phyloP scores from a whole-genome alignment of 2,329 filamentous ascomycete species.

The Peltaster fructicola region DNA sequence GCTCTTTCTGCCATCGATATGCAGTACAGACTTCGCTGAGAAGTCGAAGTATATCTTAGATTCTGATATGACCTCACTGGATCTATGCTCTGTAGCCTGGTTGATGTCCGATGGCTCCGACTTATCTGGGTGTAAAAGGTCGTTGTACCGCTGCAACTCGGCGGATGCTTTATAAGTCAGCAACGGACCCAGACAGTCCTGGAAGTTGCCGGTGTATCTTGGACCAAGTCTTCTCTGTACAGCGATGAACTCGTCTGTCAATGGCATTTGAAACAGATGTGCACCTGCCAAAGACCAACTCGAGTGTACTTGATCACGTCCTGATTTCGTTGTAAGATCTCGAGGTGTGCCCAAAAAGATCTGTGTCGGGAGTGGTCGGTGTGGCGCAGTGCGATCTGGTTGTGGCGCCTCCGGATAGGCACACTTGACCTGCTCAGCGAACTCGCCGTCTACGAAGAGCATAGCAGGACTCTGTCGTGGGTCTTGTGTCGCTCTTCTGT shows the following conservation, averaged over 20 bases:
- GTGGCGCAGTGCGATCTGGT: constrained; percentile 4
- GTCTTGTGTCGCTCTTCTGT: constrained; percentile 32
- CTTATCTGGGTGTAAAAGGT: constrained; percentile 73
- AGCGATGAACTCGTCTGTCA: constrained; percentile 81
- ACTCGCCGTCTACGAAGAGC: constrained; percentile 83
- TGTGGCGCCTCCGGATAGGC: constrained; percentile 65
- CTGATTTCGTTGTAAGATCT: constrained; percentile 62
- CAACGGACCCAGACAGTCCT: constrained; percentile 88
- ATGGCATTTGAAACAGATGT: constrained; percentile 68
- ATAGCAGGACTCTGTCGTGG: constrained; percentile 36
- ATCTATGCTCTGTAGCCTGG: constrained; percentile 70
- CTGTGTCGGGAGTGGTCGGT: constrained; percentile 41
- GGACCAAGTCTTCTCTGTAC: constrained; percentile 83
- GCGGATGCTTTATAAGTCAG: constrained; percentile 93
- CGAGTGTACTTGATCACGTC: constrained; percentile 54
- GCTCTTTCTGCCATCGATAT: constrained; percentile 38
- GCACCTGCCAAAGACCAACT: constrained; percentile 82
- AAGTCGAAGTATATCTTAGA: constrained; percentile 67
- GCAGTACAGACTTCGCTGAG: constrained; percentile 61
- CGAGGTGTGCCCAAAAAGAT: constrained; percentile 86
- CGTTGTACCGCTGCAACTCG: constrained; percentile 75
- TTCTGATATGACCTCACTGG: constrained; percentile 66
- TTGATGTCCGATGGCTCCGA: constrained; percentile 86
- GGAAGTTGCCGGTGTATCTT: constrained; percentile 87
- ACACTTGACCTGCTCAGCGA: constrained; percentile 79